Conservation (phyloP, 495 filamentous ascomycete species). For the Tuber magnatum region DNA sequence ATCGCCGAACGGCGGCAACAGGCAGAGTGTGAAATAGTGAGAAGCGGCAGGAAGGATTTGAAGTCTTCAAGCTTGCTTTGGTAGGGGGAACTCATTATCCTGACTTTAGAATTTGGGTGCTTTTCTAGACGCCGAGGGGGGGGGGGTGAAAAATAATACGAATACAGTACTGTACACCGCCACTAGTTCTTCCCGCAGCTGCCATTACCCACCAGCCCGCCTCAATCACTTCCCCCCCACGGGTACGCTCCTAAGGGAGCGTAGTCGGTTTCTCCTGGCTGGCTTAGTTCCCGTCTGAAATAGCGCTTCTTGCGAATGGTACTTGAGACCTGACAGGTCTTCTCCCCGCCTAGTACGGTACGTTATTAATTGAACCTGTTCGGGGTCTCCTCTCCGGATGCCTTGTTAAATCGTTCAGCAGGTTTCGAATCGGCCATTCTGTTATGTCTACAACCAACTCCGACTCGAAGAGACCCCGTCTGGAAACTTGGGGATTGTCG, state of each 20-base stretch:
- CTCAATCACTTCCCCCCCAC: constrained; percentile 27
- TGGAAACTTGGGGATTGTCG: constrained; percentile 35
- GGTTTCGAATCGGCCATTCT: constrained; percentile 33
- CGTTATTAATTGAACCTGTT: constrained; percentile 29
- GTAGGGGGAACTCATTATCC: constrained; percentile 17
- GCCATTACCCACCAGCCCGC: not conserved
- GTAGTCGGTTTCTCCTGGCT: constrained; percentile 20
- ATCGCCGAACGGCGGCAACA: not conserved
- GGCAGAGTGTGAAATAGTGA: not conserved
- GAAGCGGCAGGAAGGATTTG: not conserved
- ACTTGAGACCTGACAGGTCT: constrained; percentile 28
- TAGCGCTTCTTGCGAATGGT: constrained; percentile 33
- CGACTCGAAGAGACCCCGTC: constrained; percentile 38
- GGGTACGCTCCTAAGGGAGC: constrained; percentile 24
- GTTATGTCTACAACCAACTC: constrained; percentile 38
- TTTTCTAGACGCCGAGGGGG: not conserved
- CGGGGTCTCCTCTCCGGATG: constrained; percentile 34
- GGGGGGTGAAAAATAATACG: not conserved
- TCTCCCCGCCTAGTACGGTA: constrained; percentile 13
- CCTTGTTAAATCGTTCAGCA: constrained; percentile 34
- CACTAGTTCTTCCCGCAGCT: not conserved
- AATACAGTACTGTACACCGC: not conserved
- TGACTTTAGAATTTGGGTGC: constrained; percentile 23
- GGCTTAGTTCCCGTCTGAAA: constrained; percentile 13
- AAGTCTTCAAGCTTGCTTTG: constrained; percentile 10